Evolutionary conservation across 108 stramenopile species (phyloP).

Genomic region (Mediolabrus comicus): DNA sequence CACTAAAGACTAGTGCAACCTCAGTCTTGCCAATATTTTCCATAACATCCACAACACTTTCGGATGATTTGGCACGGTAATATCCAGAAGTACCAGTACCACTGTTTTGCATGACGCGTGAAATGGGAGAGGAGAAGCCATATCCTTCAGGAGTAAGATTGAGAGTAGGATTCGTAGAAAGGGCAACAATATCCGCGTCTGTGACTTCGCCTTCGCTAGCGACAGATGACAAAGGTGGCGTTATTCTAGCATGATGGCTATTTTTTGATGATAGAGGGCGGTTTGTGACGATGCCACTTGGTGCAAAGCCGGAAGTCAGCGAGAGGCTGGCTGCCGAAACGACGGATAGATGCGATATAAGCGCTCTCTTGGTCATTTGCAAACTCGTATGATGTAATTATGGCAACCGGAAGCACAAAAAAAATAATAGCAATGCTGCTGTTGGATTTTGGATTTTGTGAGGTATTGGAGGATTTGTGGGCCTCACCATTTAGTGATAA

Average conservation of each 20-base stretch:
- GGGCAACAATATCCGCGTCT: slow-evolving; percentile 6
- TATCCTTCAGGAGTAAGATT: slow-evolving; percentile 75
- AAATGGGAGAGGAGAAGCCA: slow-evolving; percentile 70
- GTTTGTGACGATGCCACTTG: not conserved
- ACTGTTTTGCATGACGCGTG: slow-evolving; percentile 54
- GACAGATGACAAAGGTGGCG: not conserved
- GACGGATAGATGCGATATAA: not conserved
- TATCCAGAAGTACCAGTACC: slow-evolving; percentile 45
- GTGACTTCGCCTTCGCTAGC: not conserved
- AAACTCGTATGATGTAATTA: not conserved
- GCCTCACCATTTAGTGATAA: not conserved
- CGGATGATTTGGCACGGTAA: slow-evolving; percentile 58
- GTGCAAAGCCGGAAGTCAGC: not conserved
- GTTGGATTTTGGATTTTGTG: not conserved
- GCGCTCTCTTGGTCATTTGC: not conserved
- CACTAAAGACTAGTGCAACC: slow-evolving; percentile 75
- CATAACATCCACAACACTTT: slow-evolving; percentile 78
- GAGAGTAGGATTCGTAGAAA: slow-evolving; percentile 22
- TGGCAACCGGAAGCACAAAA: too few relatives aligned
- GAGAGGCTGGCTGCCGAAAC: not conserved
- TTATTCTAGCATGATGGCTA: not conserved
- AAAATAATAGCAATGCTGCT: too few relatives aligned
- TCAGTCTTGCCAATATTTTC: slow-evolving; percentile 55
- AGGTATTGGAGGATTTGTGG: not conserved
- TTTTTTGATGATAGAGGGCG: not conserved